Evolutionary conservation across 495 filamentous ascomycete species (phyloP), one percentile per base, ranked within the genome.

Genomic region (Achaetomiella virescens): DNA sequence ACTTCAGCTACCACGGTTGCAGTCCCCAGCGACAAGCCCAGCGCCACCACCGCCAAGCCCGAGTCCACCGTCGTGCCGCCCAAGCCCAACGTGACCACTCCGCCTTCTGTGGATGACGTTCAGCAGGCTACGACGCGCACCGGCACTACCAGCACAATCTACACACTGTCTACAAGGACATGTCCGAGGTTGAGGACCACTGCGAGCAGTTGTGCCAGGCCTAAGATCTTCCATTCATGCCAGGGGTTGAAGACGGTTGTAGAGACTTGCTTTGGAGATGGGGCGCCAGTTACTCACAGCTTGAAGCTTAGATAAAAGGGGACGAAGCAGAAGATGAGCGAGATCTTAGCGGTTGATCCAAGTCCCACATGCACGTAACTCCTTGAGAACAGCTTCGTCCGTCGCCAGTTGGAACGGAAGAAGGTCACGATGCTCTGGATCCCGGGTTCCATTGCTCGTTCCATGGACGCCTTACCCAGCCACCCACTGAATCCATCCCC

Each of bases 131-230:
- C 45, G 38, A 44, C 9, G 35, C 10, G 24, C 47, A 48, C 12
- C n/a, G 38, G n/a, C n/a, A 57, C 41, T 10, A 52, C 60, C 29
- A 63, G 58, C 60, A 63, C 63, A 45, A 50, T 67, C 42, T 63
- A 61, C 56, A 48, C 40, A 66, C 65, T 14, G 58, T 66, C 21
- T 67, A 66, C 55, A 48, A 46, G 58, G 65, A 67, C 22, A 25
- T 66, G 42, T 55, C 57, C 15, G 65, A 67, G 62, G 54, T 60
- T 22, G 27, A 52, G 18, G 51, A 51, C 40, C 48, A 48, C 14
- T 48, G 48, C 38, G 35, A 18, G 6, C 1, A 24, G 1, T 2
- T n/a, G 12, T 57, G 55, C 31, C 12, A 3, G 46, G 37, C 38
- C 20, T 57, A 24, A 55, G 37, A n/a, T 38, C 3, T 12, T 14